A percentile compares a stretch with the other conserved stretches of the same genome.
Conservation (phyloP, 2,329 filamentous ascomycete genomes). For the Pseudogymnoascus sp. region DNA sequence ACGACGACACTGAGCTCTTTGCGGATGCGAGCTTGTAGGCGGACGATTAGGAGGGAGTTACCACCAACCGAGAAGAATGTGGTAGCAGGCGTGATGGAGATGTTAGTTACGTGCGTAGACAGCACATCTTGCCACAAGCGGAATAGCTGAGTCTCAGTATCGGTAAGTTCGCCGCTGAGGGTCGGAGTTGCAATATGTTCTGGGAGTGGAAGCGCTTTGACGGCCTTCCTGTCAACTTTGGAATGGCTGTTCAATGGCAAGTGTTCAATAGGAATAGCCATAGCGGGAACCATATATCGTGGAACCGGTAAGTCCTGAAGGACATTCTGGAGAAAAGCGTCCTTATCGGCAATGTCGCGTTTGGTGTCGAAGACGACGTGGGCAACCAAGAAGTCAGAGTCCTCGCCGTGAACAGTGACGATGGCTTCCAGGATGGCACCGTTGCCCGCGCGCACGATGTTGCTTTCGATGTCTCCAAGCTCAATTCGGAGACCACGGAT, state of each 20-base stretch:
- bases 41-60: constrained; percentile 30
- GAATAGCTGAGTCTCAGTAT: constrained; percentile 3
- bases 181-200: neutral
- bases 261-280: constrained; percentile 22
- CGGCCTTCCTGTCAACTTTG: constrained; percentile 30
- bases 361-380: constrained; percentile 28
- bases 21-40: constrained; percentile 24
- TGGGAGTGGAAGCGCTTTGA: constrained; percentile 11
- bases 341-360: neutral
- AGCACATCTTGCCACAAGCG: constrained; percentile 17
- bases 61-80: constrained; percentile 32
- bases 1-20: constrained; percentile 20
- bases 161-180: neutral
- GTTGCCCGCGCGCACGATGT: constrained; percentile 23
- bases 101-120: constrained; percentile 8
- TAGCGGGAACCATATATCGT: constrained; percentile 31
- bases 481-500: constrained; percentile 35
- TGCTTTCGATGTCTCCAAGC: constrained; percentile 34
- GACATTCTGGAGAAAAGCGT: neutral
- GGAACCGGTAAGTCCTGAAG: constrained; percentile 23
- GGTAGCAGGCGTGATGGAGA: constrained; percentile 13
- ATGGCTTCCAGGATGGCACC: constrained; percentile 24
- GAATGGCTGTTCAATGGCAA: constrained; percentile 27
- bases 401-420: constrained; percentile 19
- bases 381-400: constrained; percentile 28